These are phyloP conservation scores for Lycium ferocissimum DNA, from an alignment of 257 asterid species.

Conservation along the genomic window DNA sequence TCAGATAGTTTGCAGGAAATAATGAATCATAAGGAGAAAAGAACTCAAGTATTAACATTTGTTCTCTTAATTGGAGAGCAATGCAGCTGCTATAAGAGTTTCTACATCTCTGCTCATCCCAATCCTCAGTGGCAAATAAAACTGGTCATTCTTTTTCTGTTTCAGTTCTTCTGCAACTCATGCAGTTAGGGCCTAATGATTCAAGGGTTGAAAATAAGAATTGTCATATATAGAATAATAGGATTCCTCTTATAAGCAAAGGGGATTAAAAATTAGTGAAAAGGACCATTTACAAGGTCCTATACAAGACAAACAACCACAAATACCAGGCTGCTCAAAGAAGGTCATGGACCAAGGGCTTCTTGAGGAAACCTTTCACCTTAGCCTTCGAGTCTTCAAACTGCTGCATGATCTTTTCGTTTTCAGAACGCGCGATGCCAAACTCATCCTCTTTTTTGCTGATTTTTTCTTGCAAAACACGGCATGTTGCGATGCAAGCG, in stretches of 20 bases:
- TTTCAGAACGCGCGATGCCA: neutral
- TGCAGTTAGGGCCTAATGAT: neutral
- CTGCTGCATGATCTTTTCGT: neutral
- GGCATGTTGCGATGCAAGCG: conserved; percentile 25
- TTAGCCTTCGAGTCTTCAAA: conserved; percentile 6
- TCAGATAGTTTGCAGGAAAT: neutral
- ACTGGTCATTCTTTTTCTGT: neutral
- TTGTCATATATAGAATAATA: neutral
- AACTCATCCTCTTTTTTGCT: conserved; percentile 20
- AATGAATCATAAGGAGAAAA: neutral
- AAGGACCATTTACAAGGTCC: neutral
- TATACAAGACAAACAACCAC: neutral
- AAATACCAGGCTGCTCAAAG: neutral
- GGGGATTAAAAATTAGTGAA: neutral
- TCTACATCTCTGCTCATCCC: neutral
- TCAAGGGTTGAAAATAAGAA: too few relatives aligned
- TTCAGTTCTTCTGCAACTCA: neutral
- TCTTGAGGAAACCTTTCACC: neutral
- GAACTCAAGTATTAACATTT: neutral
- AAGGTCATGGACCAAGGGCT: neutral
- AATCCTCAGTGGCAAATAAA: neutral
- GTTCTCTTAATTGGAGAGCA: neutral
- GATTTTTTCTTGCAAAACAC: neutral
- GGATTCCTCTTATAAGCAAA: too few relatives aligned
- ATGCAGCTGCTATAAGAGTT: neutral